These are phyloP conservation scores for Populus hybrid DNA, from an alignment of 441 rosid genomes.

Conservation along the genomic window DNA sequence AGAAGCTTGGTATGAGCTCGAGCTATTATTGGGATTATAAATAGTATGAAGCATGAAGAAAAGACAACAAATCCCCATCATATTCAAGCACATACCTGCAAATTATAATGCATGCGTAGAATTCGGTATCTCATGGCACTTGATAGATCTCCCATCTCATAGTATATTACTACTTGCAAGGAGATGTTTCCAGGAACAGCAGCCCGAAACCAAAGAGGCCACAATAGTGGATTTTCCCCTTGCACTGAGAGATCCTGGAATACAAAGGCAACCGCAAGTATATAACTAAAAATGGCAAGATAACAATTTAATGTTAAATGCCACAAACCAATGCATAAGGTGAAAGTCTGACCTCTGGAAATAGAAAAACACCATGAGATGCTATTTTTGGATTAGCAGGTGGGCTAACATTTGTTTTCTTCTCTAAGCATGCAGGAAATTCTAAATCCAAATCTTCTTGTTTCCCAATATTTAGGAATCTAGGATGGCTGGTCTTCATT, in stretches of 20 bases:
- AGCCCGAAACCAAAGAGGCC: conserved; percentile 99
- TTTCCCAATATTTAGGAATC: conserved; percentile 62
- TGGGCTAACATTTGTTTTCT: conserved; percentile 31
- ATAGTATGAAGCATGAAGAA: neutral
- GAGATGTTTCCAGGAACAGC: conserved; percentile 79
- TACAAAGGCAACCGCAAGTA: conserved; percentile 3
- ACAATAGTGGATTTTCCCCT: conserved; percentile 54
- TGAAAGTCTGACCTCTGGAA: conserved; percentile 75
- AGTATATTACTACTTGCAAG: conserved; percentile 65
- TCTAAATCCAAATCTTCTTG: conserved; percentile 45
- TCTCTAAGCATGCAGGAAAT: conserved; percentile 71
- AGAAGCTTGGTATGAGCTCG: neutral
- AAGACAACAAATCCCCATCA: neutral
- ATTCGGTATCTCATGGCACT: conserved; percentile 83
- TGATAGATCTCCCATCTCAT: conserved; percentile 78
- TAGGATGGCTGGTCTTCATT: conserved; percentile 88
- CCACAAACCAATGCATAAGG: conserved; percentile 17
- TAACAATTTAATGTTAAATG: conserved; percentile 16
- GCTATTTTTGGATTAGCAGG: conserved; percentile 32
- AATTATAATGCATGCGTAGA: conserved; percentile 71
- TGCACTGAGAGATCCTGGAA: conserved; percentile 62
- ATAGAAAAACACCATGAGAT: conserved; percentile 48
- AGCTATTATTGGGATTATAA: neutral
- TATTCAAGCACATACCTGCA: conserved; percentile 54
- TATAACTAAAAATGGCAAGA: conserved; percentile 17